phyloP scores from a whole-genome alignment of 129 eudicot species.

The Artemisia argyi region DNA sequence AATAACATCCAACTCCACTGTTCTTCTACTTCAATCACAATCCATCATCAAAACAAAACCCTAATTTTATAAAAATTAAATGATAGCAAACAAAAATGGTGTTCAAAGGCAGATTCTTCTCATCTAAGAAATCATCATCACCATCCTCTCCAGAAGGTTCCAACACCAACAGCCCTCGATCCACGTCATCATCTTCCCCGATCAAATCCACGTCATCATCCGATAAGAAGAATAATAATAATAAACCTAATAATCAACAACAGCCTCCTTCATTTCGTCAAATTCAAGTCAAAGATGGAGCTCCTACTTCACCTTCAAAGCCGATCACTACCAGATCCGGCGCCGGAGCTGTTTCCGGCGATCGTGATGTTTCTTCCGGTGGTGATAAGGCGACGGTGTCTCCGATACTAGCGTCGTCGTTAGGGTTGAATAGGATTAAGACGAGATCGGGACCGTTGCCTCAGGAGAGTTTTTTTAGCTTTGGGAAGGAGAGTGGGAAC shows the following conservation, averaged over 20 bases:
- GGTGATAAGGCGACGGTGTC: constrained; percentile 56
- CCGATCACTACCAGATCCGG: background rate
- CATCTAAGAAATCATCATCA: constrained; percentile 71
- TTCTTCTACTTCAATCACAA: too few relatives aligned
- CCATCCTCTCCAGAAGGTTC: constrained; percentile 68
- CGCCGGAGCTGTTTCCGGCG: constrained; percentile 17
- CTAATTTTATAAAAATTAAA: too few relatives aligned
- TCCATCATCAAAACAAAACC: too few relatives aligned
- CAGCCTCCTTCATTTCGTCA: constrained; percentile 37
- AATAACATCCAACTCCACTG: too few relatives aligned
- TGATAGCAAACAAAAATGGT: constrained; percentile 46
- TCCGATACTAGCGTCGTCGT: constrained; percentile 81
- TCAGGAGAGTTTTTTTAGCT: constrained; percentile 93
- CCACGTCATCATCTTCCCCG: constrained; percentile 73
- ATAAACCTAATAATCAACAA: constrained; percentile 16
- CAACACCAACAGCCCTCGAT: constrained; percentile 78
- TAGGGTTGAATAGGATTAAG: constrained; percentile 90
- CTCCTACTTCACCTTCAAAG: constrained; percentile 21
- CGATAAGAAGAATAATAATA: background rate
- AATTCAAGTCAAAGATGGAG: constrained; percentile 39
- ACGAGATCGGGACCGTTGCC: constrained; percentile 99
- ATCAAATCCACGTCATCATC: too few relatives aligned
- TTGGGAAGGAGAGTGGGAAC: constrained; percentile 16
- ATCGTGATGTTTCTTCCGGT: constrained; percentile 16
- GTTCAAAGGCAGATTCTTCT: constrained; percentile 91